A percentile compares a stretch with the other conserved stretches of the same genome.
These are phyloP conservation scores for Exserohilum rostratum DNA, from an alignment of 2,329 filamentous ascomycete genomes.

Conservation along the genomic window DNA sequence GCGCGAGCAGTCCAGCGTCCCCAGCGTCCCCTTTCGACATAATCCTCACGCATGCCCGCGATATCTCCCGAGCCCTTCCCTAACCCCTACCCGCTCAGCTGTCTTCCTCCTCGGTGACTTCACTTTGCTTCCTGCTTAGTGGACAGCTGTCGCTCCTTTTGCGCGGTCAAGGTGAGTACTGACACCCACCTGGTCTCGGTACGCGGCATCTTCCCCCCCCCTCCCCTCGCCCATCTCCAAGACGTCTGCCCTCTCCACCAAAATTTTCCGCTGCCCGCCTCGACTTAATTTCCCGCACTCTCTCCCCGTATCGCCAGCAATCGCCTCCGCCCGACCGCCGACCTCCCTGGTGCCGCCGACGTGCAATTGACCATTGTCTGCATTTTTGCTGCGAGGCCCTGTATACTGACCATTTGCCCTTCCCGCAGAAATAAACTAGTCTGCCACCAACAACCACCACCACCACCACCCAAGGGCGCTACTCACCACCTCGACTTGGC, in stretches of 20 bases:
- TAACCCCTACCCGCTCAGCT: conserved; percentile 25
- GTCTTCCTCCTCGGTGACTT: conserved; percentile 36
- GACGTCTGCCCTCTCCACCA: conserved; percentile 39
- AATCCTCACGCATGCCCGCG: conserved; percentile 29
- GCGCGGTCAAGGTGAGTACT: conserved; percentile 14
- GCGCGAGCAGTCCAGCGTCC: conserved; percentile 35
- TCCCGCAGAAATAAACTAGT: conserved; percentile 6
- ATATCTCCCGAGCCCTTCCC: conserved; percentile 29
- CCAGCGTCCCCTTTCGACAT: conserved; percentile 41
- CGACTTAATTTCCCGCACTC: conserved; percentile 33
- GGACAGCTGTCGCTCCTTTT: conserved; percentile 44
- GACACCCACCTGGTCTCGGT: conserved; percentile 33
- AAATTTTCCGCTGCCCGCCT: conserved; percentile 43
- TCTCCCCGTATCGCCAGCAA: conserved; percentile 29
- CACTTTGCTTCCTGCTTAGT: conserved; percentile 34
- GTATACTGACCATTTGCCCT: conserved; percentile 25
- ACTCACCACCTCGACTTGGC: conserved; percentile 4
- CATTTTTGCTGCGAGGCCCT: neutral
- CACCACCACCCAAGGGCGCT: conserved; percentile 21
- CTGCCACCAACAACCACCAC: neutral
- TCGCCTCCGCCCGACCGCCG: conserved; percentile 21
- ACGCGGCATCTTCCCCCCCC: conserved; percentile 36
- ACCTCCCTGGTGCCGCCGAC: conserved; percentile 12
- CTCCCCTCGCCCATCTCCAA: conserved; percentile 17
- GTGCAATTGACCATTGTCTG: conserved; percentile 20